Percentiles rank a stretch among this genome's conserved stretches.
Conservation (phyloP, 176 grass and related monocot species). For the Bonia amplexicaulis region DNA sequence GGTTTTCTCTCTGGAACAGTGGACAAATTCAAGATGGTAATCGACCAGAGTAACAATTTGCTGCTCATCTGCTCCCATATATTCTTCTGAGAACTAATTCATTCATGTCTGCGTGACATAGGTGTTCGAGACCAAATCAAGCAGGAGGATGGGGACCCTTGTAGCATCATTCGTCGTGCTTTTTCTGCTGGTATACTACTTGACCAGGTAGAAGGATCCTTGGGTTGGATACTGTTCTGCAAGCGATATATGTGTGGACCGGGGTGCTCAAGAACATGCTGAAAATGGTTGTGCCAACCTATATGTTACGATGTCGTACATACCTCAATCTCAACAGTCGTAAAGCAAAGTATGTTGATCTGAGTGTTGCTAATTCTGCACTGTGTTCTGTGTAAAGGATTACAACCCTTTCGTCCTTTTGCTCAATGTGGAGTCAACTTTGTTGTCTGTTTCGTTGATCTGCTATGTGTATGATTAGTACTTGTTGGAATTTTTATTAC, state of each 20-base stretch:
- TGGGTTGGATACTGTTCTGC: background rate
- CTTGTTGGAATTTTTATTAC: background rate
- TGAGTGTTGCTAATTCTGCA: background rate
- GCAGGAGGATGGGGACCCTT: conserved; percentile 81
- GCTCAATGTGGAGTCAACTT: conserved; percentile 12
- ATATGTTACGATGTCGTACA: background rate
- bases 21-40: conserved; percentile 93
- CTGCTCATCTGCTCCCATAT: background rate
- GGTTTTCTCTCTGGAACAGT: conserved; percentile 95
- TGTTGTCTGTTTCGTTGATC: background rate
- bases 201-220: conserved; percentile 60
- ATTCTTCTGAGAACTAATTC: background rate
- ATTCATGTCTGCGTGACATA: background rate
- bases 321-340: conserved; percentile 3
- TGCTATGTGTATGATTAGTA: background rate
- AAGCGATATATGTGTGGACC: background rate
- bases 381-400: background rate
- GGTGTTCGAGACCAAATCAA: conserved; percentile 97
- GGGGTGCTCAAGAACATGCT: conserved; percentile 11
- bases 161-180: conserved; percentile 77
- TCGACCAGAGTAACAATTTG: background rate
- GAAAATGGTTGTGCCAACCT: background rate
- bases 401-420: background rate
- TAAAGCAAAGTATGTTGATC: conserved; percentile 26
- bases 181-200: conserved; percentile 84